A percentile compares a stretch with the other conserved stretches of the same genome.
These are phyloP conservation scores for Curvularia spicifera DNA, from an alignment of 2,329 filamentous ascomycete species.

Conservation along the genomic window DNA sequence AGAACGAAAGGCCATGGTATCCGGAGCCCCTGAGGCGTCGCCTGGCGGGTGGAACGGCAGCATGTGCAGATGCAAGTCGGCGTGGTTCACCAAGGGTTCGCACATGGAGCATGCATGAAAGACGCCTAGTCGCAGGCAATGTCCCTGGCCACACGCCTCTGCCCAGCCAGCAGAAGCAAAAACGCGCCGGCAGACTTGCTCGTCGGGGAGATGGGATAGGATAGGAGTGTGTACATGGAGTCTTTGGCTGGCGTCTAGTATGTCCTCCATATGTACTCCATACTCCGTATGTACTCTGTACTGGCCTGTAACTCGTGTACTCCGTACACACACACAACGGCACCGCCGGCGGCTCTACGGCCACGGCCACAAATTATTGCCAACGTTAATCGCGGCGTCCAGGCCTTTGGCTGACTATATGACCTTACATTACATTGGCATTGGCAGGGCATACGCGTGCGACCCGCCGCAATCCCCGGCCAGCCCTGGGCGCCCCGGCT, in stretches of 20 bases:
- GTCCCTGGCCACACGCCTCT: neutral
- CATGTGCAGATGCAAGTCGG: too few relatives aligned
- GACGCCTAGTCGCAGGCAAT: neutral
- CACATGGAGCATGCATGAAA: neutral
- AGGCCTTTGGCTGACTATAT: constrained; percentile 28
- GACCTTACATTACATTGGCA: constrained; percentile 15
- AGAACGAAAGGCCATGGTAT: too few relatives aligned
- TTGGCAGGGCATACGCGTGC: constrained; percentile 25
- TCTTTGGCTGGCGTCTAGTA: too few relatives aligned
- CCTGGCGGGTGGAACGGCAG: neutral
- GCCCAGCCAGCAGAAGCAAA: neutral
- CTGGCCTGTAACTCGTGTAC: too few relatives aligned
- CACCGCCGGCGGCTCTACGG: too few relatives aligned
- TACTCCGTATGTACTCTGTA: too few relatives aligned
- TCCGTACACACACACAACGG: too few relatives aligned
- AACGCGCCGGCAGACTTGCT: neutral
- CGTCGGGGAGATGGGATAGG: too few relatives aligned
- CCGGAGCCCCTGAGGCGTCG: too few relatives aligned
- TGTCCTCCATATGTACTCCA: too few relatives aligned
- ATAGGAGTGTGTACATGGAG: too few relatives aligned
- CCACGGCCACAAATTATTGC: too few relatives aligned
- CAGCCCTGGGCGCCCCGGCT: constrained; percentile 11
- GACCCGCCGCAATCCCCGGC: constrained; percentile 22
- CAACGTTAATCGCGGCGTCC: constrained; percentile 9
- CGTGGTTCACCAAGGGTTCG: neutral